Conservation (phyloP, 495 filamentous ascomycete species). For the Cetradonia linearis region DNA sequence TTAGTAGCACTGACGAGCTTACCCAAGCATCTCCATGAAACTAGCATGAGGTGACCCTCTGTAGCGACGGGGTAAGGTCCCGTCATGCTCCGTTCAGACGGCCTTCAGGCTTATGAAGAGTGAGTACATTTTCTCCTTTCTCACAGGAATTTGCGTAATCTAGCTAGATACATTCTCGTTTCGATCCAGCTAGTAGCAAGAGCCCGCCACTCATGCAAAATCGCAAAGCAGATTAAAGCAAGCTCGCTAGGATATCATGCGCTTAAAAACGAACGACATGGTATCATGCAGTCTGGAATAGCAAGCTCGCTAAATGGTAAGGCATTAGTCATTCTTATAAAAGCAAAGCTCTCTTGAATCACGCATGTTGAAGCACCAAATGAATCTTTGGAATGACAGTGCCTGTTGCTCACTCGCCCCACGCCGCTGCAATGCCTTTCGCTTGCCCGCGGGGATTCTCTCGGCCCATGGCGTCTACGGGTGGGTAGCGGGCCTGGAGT, state of each 20-base stretch:
- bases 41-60: too few relatives aligned
- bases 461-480: constrained; percentile 49
- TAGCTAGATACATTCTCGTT: neutral
- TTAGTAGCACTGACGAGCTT: too few relatives aligned
- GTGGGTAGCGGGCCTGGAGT: constrained; percentile 52
- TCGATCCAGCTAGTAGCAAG: neutral
- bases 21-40: too few relatives aligned
- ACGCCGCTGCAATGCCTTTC: constrained; percentile 18
- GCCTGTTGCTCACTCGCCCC: constrained; percentile 4
- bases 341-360: neutral
- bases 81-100: too few relatives aligned
- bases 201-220: too few relatives aligned
- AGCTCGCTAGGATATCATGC: constrained; percentile 6
- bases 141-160: too few relatives aligned
- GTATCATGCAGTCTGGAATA: constrained; percentile 1
- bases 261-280: neutral
- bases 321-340: neutral
- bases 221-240: neutral
- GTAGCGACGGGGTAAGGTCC: too few relatives aligned
- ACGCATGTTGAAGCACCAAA: neutral
- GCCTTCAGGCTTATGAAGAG: too few relatives aligned
- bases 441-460: constrained; percentile 27
- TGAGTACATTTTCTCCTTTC: too few relatives aligned
- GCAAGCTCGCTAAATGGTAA: constrained; percentile 2
- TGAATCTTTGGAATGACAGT: neutral